These are phyloP conservation scores for Backusella australiensis DNA, from an alignment of 192 early-diverging fungal genomes.

Conservation along the genomic window DNA sequence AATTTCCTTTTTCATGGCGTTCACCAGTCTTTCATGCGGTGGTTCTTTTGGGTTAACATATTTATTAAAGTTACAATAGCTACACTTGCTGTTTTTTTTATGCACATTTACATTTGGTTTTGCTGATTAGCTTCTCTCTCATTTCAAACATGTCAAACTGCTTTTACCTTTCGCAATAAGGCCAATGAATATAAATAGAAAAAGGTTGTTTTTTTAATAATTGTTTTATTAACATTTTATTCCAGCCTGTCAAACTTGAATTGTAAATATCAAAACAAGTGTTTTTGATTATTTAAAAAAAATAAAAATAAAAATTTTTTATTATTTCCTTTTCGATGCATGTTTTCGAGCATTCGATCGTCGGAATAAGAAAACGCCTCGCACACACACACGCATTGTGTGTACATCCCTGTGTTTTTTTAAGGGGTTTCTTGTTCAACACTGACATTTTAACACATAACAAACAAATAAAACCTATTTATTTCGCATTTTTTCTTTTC, in stretches of 20 bases:
- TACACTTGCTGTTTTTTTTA: slow-evolving; percentile 43
- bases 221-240: neutral
- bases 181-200: slow-evolving; percentile 58
- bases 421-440: slow-evolving; percentile 5
- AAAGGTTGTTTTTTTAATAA: slow-evolving; percentile 7
- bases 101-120: neutral
- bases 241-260: neutral
- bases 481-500: neutral
- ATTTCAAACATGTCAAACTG: neutral
- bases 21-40: slow-evolving; percentile 43
- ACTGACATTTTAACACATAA: neutral
- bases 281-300: neutral
- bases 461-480: neutral
- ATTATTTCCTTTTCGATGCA: neutral
- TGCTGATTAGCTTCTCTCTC: neutral
- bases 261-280: neutral
- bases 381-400: neutral
- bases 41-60: slow-evolving; percentile 45
- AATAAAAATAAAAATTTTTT: neutral
- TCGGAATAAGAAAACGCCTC: slow-evolving; percentile 7
- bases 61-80: slow-evolving; percentile 61
- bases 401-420: neutral
- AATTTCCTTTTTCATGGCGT: slow-evolving; percentile 38
- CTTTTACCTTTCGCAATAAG: slow-evolving; percentile 50
- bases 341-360: neutral